A percentile compares a stretch with the other conserved stretches of the same genome.
Evolutionary conservation across 352 stramenopile genomes (phyloP).

Genomic region (Pythium dissotocum): DNA sequence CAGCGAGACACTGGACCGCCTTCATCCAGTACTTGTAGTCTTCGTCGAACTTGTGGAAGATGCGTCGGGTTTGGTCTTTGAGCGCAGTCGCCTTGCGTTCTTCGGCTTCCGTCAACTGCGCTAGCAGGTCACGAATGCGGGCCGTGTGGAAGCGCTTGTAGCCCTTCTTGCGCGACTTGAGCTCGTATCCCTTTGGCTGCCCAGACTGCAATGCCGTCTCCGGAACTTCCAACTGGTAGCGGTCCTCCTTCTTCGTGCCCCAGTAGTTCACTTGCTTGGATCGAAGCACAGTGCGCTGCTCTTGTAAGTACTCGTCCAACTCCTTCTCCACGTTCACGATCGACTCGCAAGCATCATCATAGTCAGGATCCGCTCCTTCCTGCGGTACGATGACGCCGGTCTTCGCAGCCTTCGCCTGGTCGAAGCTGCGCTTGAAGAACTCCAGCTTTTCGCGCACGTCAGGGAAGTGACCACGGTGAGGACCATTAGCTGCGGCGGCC

Average conservation of each 20-base stretch:
- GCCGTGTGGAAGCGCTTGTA: slow-evolving; percentile 92
- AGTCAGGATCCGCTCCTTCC: slow-evolving; percentile 93
- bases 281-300: slow-evolving; percentile 72
- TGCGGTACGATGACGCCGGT: slow-evolving; percentile 92
- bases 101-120: slow-evolving; percentile 75
- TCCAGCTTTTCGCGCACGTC: slow-evolving; percentile 91
- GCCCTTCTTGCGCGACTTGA: slow-evolving; percentile 94
- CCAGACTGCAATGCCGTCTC: slow-evolving; percentile 71
- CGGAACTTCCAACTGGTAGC: slow-evolving; percentile 93
- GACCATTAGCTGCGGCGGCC: background rate
- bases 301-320: slow-evolving; percentile 90
- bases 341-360: slow-evolving; percentile 89
- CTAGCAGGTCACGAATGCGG: slow-evolving; percentile 80
- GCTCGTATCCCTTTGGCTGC: slow-evolving; percentile 94
- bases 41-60: slow-evolving; percentile 98
- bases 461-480: slow-evolving; percentile 73
- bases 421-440: slow-evolving; percentile 97
- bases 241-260: slow-evolving; percentile 93
- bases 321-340: slow-evolving; percentile 88
- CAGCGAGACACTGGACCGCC: slow-evolving; percentile 89
- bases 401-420: slow-evolving; percentile 91
- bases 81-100: slow-evolving; percentile 77
- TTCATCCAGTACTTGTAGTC: slow-evolving; percentile 93
- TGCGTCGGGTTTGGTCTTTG: slow-evolving; percentile 86
- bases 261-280: slow-evolving; percentile 93